Conservation (phyloP, 2,329 filamentous ascomycete species). For the Neopestalotiopsis clavispora region DNA sequence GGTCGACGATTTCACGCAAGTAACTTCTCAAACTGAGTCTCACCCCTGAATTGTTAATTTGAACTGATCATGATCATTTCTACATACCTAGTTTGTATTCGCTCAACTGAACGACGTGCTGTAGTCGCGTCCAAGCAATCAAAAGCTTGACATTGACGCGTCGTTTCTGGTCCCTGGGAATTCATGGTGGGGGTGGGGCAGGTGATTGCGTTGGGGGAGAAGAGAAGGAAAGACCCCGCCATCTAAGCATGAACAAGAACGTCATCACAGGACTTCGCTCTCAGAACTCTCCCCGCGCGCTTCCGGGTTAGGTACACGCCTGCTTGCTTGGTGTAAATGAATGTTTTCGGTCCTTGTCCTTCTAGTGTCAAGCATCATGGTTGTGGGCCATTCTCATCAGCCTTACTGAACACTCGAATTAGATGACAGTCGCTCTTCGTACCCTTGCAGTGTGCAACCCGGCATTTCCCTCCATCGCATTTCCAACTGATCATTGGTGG, state of each 20-base stretch:
- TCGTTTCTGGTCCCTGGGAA: neutral
- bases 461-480: neutral
- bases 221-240: neutral
- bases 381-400: no score
- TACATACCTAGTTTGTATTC: neutral
- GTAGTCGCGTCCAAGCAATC: neutral
- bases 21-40: neutral
- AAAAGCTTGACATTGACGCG: neutral
- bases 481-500: neutral
- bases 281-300: no score
- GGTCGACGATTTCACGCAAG: neutral
- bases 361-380: no score
- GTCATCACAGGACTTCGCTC: neutral
- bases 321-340: no score
- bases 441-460: no score
- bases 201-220: neutral
- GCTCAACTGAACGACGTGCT: neutral
- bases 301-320: no score
- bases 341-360: no score
- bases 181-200: neutral
- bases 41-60: neutral
- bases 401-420: no score
- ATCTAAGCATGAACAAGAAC: neutral
- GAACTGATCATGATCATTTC: neutral
- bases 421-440: no score